phyloP scores from a whole-genome alignment of 1,139 yeast species.

The Zygoascus sp. region DNA sequence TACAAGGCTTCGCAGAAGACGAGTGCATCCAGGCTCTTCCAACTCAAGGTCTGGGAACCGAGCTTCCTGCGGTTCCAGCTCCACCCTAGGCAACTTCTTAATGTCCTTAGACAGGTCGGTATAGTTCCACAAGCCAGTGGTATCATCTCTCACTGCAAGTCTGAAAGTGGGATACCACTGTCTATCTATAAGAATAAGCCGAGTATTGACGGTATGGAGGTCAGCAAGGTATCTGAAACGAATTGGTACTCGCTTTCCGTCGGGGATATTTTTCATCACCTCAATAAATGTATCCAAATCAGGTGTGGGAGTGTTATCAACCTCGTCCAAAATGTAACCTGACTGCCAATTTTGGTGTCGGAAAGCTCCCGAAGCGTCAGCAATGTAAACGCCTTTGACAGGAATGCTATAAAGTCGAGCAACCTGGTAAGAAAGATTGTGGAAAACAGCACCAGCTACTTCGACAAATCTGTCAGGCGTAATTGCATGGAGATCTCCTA shows the following conservation, averaged over 20 bases:
- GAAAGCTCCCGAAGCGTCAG: conserved; percentile 77
- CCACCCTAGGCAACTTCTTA: conserved; percentile 34
- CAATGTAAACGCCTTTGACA: conserved; percentile 75
- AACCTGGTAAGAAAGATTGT: conserved; percentile 79
- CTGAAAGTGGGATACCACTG: conserved; percentile 78
- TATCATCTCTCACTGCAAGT: conserved; percentile 71
- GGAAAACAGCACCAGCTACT: conserved; percentile 83
- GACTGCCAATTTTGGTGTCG: conserved; percentile 42
- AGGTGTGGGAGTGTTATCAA: conserved; percentile 71
- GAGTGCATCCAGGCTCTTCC: conserved; percentile 48
- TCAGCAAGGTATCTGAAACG: conserved; percentile 77
- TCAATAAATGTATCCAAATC: conserved; percentile 70
- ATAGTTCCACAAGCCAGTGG: conserved; percentile 86
- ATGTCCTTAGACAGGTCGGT: conserved; percentile 40
- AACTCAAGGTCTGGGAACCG: conserved; percentile 67
- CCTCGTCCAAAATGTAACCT: conserved; percentile 73
- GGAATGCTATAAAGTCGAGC: conserved; percentile 84
- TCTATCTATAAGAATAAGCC: conserved; percentile 67
- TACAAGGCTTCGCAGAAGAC: conserved; percentile 58
- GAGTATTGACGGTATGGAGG: conserved; percentile 60
- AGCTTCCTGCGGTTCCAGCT: conserved; percentile 57
- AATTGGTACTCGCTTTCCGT: conserved; percentile 65
- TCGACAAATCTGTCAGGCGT: conserved; percentile 80
- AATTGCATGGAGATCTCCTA: conserved; percentile 74
- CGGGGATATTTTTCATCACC: conserved; percentile 75